Evolutionary conservation across 352 stramenopile genomes (phyloP).

Genomic region (Phytopythium mirpurense): DNA sequence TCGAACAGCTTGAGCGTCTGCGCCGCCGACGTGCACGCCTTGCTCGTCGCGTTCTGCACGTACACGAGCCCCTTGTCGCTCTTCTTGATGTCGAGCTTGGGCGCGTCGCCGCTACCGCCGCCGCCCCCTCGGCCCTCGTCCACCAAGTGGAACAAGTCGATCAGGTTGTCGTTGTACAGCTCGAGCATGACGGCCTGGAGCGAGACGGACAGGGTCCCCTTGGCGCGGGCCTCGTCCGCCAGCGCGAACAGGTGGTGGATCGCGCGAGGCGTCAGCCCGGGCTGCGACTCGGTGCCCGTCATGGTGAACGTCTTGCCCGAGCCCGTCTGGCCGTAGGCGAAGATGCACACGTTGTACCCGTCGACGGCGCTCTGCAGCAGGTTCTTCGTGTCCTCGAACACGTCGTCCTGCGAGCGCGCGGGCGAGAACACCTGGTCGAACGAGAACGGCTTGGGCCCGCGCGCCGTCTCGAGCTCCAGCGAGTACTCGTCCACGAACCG

Average conservation of each 20-base stretch:
- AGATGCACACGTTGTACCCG: constrained; percentile 92
- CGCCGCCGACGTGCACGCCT: constrained; percentile 54
- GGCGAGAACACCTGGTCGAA: constrained; percentile 90
- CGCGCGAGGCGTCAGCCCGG: constrained; percentile 79
- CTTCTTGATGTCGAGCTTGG: constrained; percentile 93
- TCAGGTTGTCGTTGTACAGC: constrained; percentile 90
- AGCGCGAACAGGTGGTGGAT: constrained; percentile 86
- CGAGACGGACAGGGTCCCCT: constrained; percentile 53
- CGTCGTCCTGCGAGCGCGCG: constrained; percentile 61
- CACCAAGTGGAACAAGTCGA: constrained; percentile 86
- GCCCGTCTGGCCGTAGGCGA: constrained; percentile 92
- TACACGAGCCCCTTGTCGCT: constrained; percentile 91
- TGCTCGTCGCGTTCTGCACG: constrained; percentile 83
- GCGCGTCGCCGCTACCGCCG: constrained; percentile 21
- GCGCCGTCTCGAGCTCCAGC: constrained; percentile 73
- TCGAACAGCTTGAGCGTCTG: constrained; percentile 88
- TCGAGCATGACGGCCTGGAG: constrained; percentile 90
- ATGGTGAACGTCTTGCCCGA: constrained; percentile 94
- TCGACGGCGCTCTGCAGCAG: constrained; percentile 88
- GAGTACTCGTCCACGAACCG: constrained; percentile 81
- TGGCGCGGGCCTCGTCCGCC: constrained; percentile 39
- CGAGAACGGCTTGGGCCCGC: constrained; percentile 83
- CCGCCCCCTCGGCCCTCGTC: constrained; percentile 38
- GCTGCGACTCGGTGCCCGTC: constrained; percentile 66
- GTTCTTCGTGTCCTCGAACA: constrained; percentile 93